phyloP scores from a whole-genome alignment of 169 alveolate species.

The Plasmodium gonderi region DNA sequence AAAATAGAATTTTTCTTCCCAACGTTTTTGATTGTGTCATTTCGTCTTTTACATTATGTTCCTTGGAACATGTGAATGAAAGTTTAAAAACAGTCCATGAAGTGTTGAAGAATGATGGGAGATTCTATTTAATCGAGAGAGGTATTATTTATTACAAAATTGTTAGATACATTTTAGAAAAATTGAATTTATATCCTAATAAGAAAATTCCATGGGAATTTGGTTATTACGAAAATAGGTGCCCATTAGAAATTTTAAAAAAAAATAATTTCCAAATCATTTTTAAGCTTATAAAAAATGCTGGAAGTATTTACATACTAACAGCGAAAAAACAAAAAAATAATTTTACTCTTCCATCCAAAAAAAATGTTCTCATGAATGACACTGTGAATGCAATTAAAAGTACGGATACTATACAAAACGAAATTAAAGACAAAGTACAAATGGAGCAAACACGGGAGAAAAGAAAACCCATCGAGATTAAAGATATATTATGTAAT shows the following conservation, averaged over 20 bases:
- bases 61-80: constrained; percentile 81
- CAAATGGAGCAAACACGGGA: not conserved
- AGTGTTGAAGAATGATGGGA: constrained; percentile 78
- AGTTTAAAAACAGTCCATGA: constrained; percentile 76
- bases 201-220: constrained; percentile 84
- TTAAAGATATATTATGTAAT: constrained; percentile 14
- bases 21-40: constrained; percentile 82
- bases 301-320: constrained; percentile 66
- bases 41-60: constrained; percentile 83
- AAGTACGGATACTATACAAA: not conserved
- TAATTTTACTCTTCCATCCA: not conserved
- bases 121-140: constrained; percentile 80
- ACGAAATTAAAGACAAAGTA: not conserved
- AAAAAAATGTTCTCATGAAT: not conserved
- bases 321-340: constrained; percentile 51
- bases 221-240: constrained; percentile 85
- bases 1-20: constrained; percentile 74
- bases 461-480: not conserved
- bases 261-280: constrained; percentile 38
- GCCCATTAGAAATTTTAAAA: constrained; percentile 76
- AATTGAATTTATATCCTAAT: constrained; percentile 83
- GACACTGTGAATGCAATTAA: not conserved
- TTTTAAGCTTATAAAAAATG: constrained; percentile 66
- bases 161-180: constrained; percentile 75
- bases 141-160: constrained; percentile 79